Evolutionary conservation across 345 rosid species (phyloP).

Genomic region (Bruguiera sexangula): DNA sequence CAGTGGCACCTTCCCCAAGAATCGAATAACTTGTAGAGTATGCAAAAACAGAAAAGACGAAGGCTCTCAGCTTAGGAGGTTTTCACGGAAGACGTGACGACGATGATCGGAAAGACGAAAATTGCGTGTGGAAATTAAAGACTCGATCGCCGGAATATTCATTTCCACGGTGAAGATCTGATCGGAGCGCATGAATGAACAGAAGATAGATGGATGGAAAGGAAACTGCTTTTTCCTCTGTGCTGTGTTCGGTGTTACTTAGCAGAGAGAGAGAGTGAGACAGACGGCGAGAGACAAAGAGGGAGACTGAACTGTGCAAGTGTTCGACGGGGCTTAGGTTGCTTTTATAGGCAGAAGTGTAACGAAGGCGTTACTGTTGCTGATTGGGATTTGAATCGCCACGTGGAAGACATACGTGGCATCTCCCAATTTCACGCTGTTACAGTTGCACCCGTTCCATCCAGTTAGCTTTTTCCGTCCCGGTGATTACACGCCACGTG

Average conservation of each 20-base stretch:
- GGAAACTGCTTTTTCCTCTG: background rate
- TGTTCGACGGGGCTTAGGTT: constrained; percentile 1
- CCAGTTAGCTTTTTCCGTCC: too few relatives aligned
- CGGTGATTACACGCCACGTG: too few relatives aligned
- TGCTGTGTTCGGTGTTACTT: background rate
- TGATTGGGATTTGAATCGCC: constrained; percentile 33
- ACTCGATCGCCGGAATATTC: constrained; percentile 36
- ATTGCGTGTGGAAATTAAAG: constrained; percentile 31
- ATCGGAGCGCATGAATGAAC: constrained; percentile 23
- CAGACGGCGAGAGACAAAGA: background rate
- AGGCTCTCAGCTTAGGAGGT: constrained; percentile 5
- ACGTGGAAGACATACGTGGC: constrained; percentile 8
- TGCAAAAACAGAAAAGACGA: background rate
- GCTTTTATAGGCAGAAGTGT: constrained; percentile 34
- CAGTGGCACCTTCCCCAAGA: constrained; percentile 1
- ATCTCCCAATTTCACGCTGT: background rate
- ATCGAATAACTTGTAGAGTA: constrained; percentile 11
- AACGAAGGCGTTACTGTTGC: constrained; percentile 3
- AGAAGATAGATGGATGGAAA: background rate
- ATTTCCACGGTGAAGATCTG: constrained; percentile 47
- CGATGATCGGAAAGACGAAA: constrained; percentile 59
- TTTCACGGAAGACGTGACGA: constrained; percentile 62
- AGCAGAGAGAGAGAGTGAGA: background rate
- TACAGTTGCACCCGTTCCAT: too few relatives aligned
- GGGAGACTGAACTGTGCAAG: too few relatives aligned